These are phyloP conservation scores for Moringa oleifera DNA, from an alignment of 345 rosid genomes.

Conservation along the genomic window DNA sequence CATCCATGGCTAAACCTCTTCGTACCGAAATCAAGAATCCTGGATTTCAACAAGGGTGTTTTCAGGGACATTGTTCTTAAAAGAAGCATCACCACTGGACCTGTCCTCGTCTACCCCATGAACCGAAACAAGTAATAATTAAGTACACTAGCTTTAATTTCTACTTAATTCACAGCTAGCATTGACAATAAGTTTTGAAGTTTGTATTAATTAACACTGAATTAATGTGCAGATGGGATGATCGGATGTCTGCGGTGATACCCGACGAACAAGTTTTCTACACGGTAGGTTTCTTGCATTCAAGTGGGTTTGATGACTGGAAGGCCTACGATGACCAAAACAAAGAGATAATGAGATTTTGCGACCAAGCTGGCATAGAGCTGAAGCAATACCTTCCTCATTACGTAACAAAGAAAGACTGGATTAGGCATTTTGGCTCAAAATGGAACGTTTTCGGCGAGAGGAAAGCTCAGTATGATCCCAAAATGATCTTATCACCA, in stretches of 20 bases:
- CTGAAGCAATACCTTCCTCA: constrained; percentile 69
- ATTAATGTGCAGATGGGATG: constrained; percentile 63
- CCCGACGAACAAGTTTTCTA: constrained; percentile 83
- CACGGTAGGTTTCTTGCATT: constrained; percentile 68
- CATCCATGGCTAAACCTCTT: constrained; percentile 96
- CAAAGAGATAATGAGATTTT: constrained; percentile 42
- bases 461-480: constrained; percentile 71
- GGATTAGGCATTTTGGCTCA: constrained; percentile 74
- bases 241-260: constrained; percentile 53
- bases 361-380: constrained; percentile 46
- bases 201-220: neutral
- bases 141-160: constrained; percentile 7
- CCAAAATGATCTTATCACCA: constrained; percentile 64
- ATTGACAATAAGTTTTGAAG: too few relatives aligned
- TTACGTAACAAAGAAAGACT: constrained; percentile 39
- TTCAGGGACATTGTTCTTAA: constrained; percentile 58
- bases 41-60: constrained; percentile 59
- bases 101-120: constrained; percentile 79
- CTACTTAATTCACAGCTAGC: too few relatives aligned
- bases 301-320: constrained; percentile 59
- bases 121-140: constrained; percentile 76
- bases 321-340: constrained; percentile 51
- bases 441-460: constrained; percentile 57
- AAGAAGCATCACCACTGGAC: constrained; percentile 58
- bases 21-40: constrained; percentile 62